Conservation (phyloP, 768 basidiomycete species). For the Mrakia gelida region DNA sequence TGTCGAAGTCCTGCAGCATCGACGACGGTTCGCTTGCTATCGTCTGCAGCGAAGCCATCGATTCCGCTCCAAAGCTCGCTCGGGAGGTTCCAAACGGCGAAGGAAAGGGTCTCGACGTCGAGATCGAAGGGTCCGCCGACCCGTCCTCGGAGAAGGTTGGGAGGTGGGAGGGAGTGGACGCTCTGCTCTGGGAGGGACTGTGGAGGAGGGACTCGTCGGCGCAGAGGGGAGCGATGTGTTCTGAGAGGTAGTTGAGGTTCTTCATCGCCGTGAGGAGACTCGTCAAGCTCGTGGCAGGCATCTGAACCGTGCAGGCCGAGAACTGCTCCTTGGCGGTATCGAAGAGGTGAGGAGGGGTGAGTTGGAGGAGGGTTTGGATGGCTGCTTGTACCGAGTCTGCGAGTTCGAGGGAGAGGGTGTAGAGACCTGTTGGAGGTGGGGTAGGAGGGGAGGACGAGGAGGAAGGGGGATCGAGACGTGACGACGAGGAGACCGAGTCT, state of each 20-base stretch:
- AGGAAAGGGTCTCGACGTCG: background rate
- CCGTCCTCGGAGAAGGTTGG: slow-evolving; percentile 8
- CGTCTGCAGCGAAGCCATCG: slow-evolving; percentile 17
- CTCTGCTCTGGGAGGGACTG: background rate
- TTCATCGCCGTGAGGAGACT: slow-evolving; percentile 89
- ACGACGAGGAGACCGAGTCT: background rate
- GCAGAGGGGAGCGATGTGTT: slow-evolving; percentile 47
- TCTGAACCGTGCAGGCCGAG: slow-evolving; percentile 77
- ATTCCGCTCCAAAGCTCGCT: background rate
- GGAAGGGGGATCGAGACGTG: slow-evolving; percentile 9
- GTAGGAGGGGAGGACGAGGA: background rate
- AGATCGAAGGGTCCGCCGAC: background rate
- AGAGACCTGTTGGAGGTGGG: slow-evolving; percentile 35
- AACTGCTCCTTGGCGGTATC: slow-evolving; percentile 93
- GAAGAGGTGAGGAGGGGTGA: slow-evolving; percentile 82
- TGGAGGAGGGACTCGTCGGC: slow-evolving; percentile 22
- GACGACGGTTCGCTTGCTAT: slow-evolving; percentile 19
- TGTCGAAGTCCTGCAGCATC: slow-evolving; percentile 67
- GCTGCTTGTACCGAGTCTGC: slow-evolving; percentile 87
- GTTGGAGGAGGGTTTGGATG: slow-evolving; percentile 83
- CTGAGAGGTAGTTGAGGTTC: slow-evolving; percentile 85
- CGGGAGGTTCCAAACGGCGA: background rate
- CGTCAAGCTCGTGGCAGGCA: slow-evolving; percentile 81
- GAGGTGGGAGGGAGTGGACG: background rate
- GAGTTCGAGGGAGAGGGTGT: slow-evolving; percentile 68